Base-by-base conservation (phyloP, 805 yeast genomes). In the Jamesozyma hellenica region DNA sequence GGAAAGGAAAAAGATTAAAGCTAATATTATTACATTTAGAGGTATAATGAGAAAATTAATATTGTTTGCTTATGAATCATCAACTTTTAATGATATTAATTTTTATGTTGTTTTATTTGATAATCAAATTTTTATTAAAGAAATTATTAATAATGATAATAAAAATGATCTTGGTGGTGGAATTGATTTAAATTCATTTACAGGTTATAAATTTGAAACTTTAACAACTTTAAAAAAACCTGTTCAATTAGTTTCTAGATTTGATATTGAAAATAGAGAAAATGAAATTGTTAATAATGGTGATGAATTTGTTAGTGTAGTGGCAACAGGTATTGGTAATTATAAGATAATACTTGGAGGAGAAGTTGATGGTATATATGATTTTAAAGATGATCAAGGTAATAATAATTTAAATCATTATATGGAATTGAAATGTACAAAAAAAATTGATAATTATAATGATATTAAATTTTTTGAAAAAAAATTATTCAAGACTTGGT, bases 311-410 rank as follows among this genome's bases (percentile, higher is more conserved):
- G 68, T 82, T 35, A 72, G 86, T 0, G 82, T 90, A 15, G 90
- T 87, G 4, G 71, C 74, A 49, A 80, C 96, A 0, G 92, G 95
- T 2, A 76, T 90, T 13, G 96, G 96, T 11, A 71, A 71, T 32
- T 71, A 75, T 21, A 74, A 72, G 45, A 61, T 86, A 32, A 60
- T 84, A 4, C 59, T 88, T 33, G 96, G 90, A 0, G 97, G 95
- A 2, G 98, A 90, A 64, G 84, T 90, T n/a, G 98, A 90, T 61
- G 81, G 95, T 54, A 79, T 82, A 7, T 82, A 79, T 72, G 96
- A 87, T 58, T 85, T 75, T 52, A 72, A 77, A 46, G 69, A 63
- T 15, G 61, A 60, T 10, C 38, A 55, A 30, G 55, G 55, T 33
- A 55, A 55, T 34, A 74, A 73, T 43, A 72, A 77, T 16, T 63